A percentile compares a stretch with the other conserved stretches of the same genome.
phyloP scores from a whole-genome alignment of 2,329 filamentous ascomycete genomes.

The Botrytis cinerea region DNA sequence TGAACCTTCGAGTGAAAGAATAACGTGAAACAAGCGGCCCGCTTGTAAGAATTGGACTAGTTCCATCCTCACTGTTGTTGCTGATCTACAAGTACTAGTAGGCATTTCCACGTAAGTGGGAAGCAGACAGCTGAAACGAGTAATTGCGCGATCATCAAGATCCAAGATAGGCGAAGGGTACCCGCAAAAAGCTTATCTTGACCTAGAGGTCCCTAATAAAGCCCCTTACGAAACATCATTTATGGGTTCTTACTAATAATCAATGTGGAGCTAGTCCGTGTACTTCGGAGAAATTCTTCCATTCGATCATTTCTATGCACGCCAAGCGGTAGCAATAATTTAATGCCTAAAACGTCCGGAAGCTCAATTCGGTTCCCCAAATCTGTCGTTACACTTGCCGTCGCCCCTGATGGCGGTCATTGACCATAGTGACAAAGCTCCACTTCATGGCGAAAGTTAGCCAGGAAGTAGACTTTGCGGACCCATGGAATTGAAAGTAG shows the following conservation, averaged over 20 bases:
- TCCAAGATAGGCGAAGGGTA: neutral
- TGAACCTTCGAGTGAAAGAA: neutral
- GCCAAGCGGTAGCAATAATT: neutral
- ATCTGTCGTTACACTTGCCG: neutral
- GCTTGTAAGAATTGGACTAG: neutral
- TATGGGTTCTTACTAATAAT: neutral
- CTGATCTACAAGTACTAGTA: neutral
- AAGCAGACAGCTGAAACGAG: neutral
- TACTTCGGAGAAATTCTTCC: neutral
- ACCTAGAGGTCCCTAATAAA: neutral
- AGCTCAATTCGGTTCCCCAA: neutral
- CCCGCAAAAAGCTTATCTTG: neutral
- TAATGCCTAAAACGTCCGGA: neutral
- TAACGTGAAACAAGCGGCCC: neutral
- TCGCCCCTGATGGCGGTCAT: neutral
- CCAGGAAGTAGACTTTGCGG: neutral
- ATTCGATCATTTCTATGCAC: neutral
- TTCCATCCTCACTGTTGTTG: no score
- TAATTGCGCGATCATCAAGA: neutral
- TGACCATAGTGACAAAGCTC: neutral
- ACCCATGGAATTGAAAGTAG: neutral
- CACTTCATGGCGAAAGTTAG: neutral
- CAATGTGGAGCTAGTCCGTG: neutral
- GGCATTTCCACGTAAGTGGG: neutral
- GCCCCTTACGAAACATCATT: neutral